Evolutionary conservation across 805 yeast species (phyloP).

Genomic region (Candida succiphila): DNA sequence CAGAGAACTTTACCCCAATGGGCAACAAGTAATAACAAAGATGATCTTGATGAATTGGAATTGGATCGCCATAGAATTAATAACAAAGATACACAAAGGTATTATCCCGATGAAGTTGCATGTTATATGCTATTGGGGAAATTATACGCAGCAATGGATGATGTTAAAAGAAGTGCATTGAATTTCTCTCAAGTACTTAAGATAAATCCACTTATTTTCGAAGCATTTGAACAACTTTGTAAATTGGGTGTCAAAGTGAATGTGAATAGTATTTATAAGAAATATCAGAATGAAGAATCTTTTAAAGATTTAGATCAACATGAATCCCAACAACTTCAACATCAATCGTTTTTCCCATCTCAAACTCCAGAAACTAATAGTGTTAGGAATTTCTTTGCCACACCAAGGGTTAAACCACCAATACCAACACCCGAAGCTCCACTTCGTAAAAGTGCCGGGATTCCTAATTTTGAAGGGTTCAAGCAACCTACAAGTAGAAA

Average conservation of each 20-base stretch:
- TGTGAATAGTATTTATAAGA: slow-evolving; percentile 42
- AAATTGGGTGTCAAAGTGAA: slow-evolving; percentile 62
- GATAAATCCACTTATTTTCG: slow-evolving; percentile 76
- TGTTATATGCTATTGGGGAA: slow-evolving; percentile 63
- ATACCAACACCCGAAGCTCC: slow-evolving; percentile 28
- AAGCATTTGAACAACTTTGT: slow-evolving; percentile 71
- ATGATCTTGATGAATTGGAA: slow-evolving; percentile 1
- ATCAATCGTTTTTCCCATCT: not conserved
- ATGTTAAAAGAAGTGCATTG: slow-evolving; percentile 52
- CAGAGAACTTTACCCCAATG: slow-evolving; percentile 27
- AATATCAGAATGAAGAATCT: slow-evolving; percentile 3
- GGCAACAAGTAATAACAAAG: slow-evolving; percentile 12
- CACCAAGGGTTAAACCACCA: slow-evolving; percentile 31
- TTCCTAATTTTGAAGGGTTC: slow-evolving; percentile 5
- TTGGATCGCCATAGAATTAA: too few species aligned
- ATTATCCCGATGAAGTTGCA: slow-evolving; percentile 60
- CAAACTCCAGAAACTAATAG: slow-evolving; percentile 17
- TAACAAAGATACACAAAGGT: slow-evolving; percentile 8
- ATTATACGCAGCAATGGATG: slow-evolving; percentile 48
- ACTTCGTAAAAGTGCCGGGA: slow-evolving; percentile 23
- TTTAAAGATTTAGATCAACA: slow-evolving; percentile 2
- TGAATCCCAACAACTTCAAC: slow-evolving; percentile 4
- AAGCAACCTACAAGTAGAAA: slow-evolving; percentile 17
- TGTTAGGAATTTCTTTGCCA: slow-evolving; percentile 18
- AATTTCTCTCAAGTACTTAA: slow-evolving; percentile 62